Base-by-base conservation (phyloP, 768 basidiomycete species). In the Lactarius quietus region DNA sequence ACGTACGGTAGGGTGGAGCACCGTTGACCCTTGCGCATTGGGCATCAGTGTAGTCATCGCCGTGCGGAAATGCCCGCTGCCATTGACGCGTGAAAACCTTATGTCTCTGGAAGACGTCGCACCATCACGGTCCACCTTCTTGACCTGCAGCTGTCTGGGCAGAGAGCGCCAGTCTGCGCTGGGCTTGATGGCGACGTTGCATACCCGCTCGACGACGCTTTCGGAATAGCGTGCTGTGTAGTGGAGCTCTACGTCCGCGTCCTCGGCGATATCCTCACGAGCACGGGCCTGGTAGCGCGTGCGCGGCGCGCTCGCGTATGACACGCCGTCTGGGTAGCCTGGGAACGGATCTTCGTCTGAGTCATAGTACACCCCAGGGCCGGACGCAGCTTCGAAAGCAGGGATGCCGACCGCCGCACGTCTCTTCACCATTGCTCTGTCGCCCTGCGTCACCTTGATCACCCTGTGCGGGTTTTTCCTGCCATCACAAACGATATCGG, bases 11-110 rank as follows among this genome's bases (percentile, higher is more conserved):
- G 83, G 84, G 68, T 84, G 83, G 14, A 84, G 69, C 17, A 81
- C 78, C 2, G 68, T 68, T 18, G 76, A 76, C 51, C 78, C 77
- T 58, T 89, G 88, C 3, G 71, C 66, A n/a, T 78, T 78, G 1
- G 90, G 90, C 7, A 70, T 64, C 14, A 83, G 76, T 1, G 70
- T 76, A 9, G 90, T 91, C 77, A 88, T 74, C 0, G 86, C 85
- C 38, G 89, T 91, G 39, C 79, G 80, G 72, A 92, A 92, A 31
- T 81, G 76, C 1, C 76, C 77, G 17, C 82, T 64, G 0, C 74
- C 79, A 67, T 84, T 81, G 45, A 90, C 73, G 45, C 90, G 80
- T 14, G 83, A 85, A 71, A 81, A 90, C 29, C 82, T 77, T 3
- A 56, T 54, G 38, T 66, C 65, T 31, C 29, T 56, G 23, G 12